Conservation (phyloP, 2,329 filamentous ascomycete genomes). For the Nemania serpens region DNA sequence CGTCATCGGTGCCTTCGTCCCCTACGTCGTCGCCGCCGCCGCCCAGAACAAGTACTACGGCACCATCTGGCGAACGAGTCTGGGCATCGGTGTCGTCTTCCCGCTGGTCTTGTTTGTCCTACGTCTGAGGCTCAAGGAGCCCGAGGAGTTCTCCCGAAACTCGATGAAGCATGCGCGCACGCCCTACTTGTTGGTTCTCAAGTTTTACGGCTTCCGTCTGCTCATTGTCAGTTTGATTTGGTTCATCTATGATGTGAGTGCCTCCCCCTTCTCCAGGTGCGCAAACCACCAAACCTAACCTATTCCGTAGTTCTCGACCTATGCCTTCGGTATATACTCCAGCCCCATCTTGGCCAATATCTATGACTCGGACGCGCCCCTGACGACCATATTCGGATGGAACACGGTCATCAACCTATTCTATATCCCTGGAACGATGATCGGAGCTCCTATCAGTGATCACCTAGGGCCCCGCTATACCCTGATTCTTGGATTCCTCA, state of each 20-base stretch:
- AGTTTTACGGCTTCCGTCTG: slow-evolving; percentile 77
- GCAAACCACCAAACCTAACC: background rate
- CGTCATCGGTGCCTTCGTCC: slow-evolving; percentile 78
- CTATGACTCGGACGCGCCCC: slow-evolving; percentile 59
- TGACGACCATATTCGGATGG: slow-evolving; percentile 86
- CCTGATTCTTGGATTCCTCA: slow-evolving; percentile 69
- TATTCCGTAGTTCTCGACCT: slow-evolving; percentile 67
- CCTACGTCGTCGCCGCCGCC: slow-evolving; percentile 63
- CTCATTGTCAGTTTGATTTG: slow-evolving; percentile 73
- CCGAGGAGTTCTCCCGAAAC: slow-evolving; percentile 74
- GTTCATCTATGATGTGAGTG: slow-evolving; percentile 77
- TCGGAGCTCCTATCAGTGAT: slow-evolving; percentile 79
- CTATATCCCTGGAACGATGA: slow-evolving; percentile 80
- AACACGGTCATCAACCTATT: slow-evolving; percentile 87
- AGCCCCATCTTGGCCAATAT: slow-evolving; percentile 72
- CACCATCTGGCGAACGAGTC: slow-evolving; percentile 79
- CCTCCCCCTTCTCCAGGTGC: background rate
- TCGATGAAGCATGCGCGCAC: slow-evolving; percentile 65
- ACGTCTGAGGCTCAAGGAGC: slow-evolving; percentile 75
- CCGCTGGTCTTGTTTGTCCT: slow-evolving; percentile 72
- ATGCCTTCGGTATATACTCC: slow-evolving; percentile 86
- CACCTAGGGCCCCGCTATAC: slow-evolving; percentile 78
- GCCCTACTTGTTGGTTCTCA: slow-evolving; percentile 59
- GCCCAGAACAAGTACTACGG: slow-evolving; percentile 65
- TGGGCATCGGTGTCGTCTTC: slow-evolving; percentile 80